Base-by-base conservation (phyloP, 129 eudicot species). In the Dittrichia graveolens region DNA sequence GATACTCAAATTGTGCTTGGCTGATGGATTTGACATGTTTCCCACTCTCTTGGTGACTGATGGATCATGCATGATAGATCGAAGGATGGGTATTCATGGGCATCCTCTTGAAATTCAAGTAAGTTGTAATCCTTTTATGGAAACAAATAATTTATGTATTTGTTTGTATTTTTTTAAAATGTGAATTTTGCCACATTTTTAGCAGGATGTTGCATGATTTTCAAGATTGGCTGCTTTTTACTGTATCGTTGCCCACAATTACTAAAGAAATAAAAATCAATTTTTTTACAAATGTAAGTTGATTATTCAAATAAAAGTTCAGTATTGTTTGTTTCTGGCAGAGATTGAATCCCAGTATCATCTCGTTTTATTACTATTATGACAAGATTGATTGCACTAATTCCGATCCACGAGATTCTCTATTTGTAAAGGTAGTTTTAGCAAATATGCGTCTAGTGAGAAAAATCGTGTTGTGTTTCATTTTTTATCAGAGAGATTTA, bases 51-150 rank as follows among this genome's bases (percentile, higher is more conserved):
- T 91, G 78, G 97, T 91, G 43, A 85, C 97, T 71, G 97, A 91
- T 80, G 97, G 97, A 35, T 88, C 97, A 38, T 91, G 95, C 73
- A 91, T 91, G 97, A 88, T 91, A 13, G 97, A 91, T 76, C 81
- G 97, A 73, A 71, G 97, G 77, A 91, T 91, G 97, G 97, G 97
- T 35, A 88, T 91, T 73, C 97, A 91, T 47, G 97, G 97, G 11
- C 97, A 91, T 62, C 97, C 97, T 69, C 95, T 91, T 70, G 95
- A 91, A 82, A 91, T 91, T 78, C 97, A 91, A 82, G 97, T 91
- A 75, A 83, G 86, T 53, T 60, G 49, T 14, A 0, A 24, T 24
- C 31, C 66, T 66, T 2, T 34, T 45, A 38, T 61, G 45, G 40
- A 48, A 73, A 24, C 9, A 1, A 3, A 18, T 16, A 12, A 50